Conservation (phyloP, 164 flowering plant species). For the Protea cynaroides region DNA sequence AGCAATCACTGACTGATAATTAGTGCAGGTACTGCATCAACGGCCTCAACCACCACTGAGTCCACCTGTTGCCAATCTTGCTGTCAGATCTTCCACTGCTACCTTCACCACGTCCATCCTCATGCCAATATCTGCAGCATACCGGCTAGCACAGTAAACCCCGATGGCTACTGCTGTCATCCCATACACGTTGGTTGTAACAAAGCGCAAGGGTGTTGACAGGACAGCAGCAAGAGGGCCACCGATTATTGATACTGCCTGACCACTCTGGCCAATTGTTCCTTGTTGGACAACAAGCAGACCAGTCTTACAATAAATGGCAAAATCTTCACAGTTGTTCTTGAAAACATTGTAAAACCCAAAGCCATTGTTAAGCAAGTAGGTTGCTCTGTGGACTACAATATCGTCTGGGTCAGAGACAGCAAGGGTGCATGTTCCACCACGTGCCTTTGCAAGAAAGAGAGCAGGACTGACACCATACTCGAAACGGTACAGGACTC, state of each 20-base stretch:
- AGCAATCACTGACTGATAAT: neutral
- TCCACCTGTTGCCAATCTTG: conserved; percentile 19
- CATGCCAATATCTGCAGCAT: conserved; percentile 36
- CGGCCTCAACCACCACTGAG: conserved; percentile 14
- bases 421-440: conserved; percentile 45
- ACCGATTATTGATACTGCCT: conserved; percentile 24
- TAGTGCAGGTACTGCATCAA: neutral
- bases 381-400: conserved; percentile 33
- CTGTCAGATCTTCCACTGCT: conserved; percentile 29
- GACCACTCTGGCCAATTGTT: conserved; percentile 37
- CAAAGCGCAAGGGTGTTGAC: conserved; percentile 22
- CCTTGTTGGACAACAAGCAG: conserved; percentile 20
- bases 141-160: conserved; percentile 28
- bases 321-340: conserved; percentile 46
- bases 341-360: conserved; percentile 36
- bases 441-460: conserved; percentile 33
- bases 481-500: conserved; percentile 31
- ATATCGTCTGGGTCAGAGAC: conserved; percentile 26
- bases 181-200: conserved; percentile 27
- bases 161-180: conserved; percentile 23
- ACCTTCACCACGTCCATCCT: conserved; percentile 30
- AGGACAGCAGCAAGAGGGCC: conserved; percentile 33
- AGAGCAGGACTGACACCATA: conserved; percentile 28
- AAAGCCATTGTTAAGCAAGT: conserved; percentile 35
- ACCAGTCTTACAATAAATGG: conserved; percentile 44